Evolutionary conservation across 495 filamentous ascomycete genomes (phyloP).

Genomic region (Penicillium steckii): DNA sequence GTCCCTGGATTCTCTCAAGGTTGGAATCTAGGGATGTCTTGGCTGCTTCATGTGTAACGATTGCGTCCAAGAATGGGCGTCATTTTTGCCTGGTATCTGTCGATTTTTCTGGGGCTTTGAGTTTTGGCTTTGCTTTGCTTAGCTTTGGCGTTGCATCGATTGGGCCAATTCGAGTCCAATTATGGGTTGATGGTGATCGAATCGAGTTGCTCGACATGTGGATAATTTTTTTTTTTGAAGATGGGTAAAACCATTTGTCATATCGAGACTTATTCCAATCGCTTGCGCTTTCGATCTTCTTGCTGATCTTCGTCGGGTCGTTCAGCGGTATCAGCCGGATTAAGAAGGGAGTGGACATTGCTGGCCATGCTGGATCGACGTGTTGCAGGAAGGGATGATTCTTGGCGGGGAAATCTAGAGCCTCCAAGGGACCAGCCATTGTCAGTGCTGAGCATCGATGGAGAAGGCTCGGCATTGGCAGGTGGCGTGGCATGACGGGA

Average conservation of each 20-base stretch:
- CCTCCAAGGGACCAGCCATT: constrained; percentile 58
- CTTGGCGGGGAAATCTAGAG: constrained; percentile 39
- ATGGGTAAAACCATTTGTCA: too few relatives aligned
- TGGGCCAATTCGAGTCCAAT: background rate
- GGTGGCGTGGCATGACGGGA: constrained; percentile 77
- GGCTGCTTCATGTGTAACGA: constrained; percentile 12
- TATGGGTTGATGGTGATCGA: background rate
- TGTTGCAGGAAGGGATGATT: constrained; percentile 60
- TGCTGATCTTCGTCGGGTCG: constrained; percentile 69
- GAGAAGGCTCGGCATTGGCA: constrained; percentile 48
- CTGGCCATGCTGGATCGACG: constrained; percentile 72
- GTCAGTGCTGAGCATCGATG: constrained; percentile 48
- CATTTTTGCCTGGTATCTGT: background rate
- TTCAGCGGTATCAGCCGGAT: constrained; percentile 78
- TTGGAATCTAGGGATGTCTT: constrained; percentile 3
- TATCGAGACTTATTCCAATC: constrained; percentile 55
- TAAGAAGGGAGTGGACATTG: constrained; percentile 76
- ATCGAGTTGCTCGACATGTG: background rate
- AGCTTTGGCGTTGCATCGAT: background rate
- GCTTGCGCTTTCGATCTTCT: constrained; percentile 80
- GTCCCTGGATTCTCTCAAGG: background rate
- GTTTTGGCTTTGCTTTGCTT: too few relatives aligned
- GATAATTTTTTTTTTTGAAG: constrained; percentile 1
- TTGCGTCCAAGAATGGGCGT: constrained; percentile 11
- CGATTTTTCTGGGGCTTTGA: constrained; percentile 2